Evolutionary conservation across 2,329 filamentous ascomycete species (phyloP).

Genomic region (Aureobasidium sp.): DNA sequence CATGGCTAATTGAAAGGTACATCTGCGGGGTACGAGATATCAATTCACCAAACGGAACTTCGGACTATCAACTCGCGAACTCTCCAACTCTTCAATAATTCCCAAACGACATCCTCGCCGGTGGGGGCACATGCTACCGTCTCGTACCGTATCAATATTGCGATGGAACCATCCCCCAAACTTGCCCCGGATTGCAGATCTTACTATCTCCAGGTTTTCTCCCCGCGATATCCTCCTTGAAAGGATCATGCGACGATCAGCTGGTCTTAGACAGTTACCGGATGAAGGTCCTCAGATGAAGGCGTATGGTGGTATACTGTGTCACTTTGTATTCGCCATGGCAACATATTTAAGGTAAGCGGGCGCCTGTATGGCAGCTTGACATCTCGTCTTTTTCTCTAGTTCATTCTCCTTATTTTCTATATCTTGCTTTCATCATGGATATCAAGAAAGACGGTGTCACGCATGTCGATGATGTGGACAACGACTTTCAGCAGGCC

Average conservation of each 20-base stretch:
- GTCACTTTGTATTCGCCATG: slow-evolving; percentile 4
- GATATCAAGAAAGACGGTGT: slow-evolving; percentile 5
- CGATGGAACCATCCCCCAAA: slow-evolving; percentile 4
- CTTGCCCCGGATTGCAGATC: slow-evolving; percentile 4
- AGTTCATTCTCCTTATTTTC: neutral
- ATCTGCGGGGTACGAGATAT: slow-evolving; percentile 2
- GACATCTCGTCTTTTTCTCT: neutral
- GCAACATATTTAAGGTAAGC: neutral
- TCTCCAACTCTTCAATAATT: neutral
- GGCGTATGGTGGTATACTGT: neutral
- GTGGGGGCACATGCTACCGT: slow-evolving; percentile 8
- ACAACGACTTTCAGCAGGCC: neutral
- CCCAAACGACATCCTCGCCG: neutral
- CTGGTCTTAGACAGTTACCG: slow-evolving; percentile 1
- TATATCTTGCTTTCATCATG: neutral
- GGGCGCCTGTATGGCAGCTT: neutral
- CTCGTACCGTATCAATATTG: neutral
- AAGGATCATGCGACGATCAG: slow-evolving; percentile 1
- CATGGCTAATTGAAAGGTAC: neutral
- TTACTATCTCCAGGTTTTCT: slow-evolving; percentile 2
- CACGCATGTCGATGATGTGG: slow-evolving; percentile 1
- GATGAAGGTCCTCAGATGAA: neutral
- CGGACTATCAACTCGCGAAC: slow-evolving; percentile 2
- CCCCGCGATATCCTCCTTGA: neutral
- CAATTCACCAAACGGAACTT: neutral